Base-by-base conservation (phyloP, 2,329 filamentous ascomycete genomes). In the Mycosphaerella sp. region DNA sequence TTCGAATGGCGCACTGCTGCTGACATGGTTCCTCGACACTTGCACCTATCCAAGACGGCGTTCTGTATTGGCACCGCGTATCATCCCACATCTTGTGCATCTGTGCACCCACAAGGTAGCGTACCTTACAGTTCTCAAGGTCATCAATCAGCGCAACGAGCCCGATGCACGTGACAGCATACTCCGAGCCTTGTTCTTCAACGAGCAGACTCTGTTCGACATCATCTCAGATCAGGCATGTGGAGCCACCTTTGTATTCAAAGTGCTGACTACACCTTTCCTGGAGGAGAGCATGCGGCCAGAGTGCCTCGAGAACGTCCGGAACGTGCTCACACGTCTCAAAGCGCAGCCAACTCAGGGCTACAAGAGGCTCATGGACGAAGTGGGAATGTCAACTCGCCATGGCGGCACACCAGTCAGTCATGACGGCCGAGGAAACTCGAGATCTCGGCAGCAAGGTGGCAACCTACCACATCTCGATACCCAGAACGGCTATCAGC, bases 91-190 rank as follows among this genome's bases (percentile, higher is more conserved):
- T 66, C 77, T 98, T 28, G 89, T 96, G 18, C 89, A 96, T 66
- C 79, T 98, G 6, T 97, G 93, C 77, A 97, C 93, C 0, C 93
- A 98, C 77, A 97, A 97, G 76, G 91, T 98, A 50, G 93, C 93
- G 0, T 97, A 97, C 66, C 77, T 97, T 55, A 98, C 93, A 0
- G 91, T 98, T 1, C 77, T 98, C 52, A 98, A 98, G 75, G 89
- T 97, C 44, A 95, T 98, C 70, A 98, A 98, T 68, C 93, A 98
- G 70, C 89, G 95, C 66, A 87, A 90, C 30, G 93, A 98, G 71
- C 79, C 87, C 0, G 91, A 97, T 55, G 93, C 93, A 3, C 82
- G 93, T 10, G 91, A 98, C 64, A 86, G 81, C 42, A 88, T 98
- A 35, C 76, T 97, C 36, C 86, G 89, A 67, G 90, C 91, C 2